Conservation (phyloP, 2,329 filamentous ascomycete genomes). For the Colletotrichum liriopes region DNA sequence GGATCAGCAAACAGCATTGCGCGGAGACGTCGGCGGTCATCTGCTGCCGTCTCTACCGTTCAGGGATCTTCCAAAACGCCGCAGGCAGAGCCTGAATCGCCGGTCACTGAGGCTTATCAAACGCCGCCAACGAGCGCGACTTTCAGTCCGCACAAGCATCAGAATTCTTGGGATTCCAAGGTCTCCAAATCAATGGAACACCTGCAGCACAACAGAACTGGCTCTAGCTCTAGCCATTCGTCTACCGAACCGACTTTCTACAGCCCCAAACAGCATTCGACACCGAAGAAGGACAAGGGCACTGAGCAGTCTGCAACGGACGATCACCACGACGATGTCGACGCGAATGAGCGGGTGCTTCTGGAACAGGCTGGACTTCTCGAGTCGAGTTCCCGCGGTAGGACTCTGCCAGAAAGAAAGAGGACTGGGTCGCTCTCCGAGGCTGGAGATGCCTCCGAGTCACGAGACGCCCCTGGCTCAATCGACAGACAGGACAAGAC, state of each 20-base stretch:
- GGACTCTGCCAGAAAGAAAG: conserved; percentile 56
- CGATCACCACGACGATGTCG: conserved; percentile 64
- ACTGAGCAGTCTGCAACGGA: conserved; percentile 42
- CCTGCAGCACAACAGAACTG: conserved; percentile 48
- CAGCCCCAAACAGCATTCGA: conserved; percentile 42
- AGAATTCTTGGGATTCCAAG: conserved; percentile 60
- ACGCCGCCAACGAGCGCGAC: conserved; percentile 63
- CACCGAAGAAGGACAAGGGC: conserved; percentile 22
- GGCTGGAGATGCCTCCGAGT: conserved; percentile 58
- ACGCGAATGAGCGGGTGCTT: conserved; percentile 78
- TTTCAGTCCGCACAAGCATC: conserved; percentile 54
- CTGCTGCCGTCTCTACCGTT: conserved; percentile 34
- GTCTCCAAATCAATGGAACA: conserved; percentile 43
- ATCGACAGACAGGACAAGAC: conserved; percentile 70
- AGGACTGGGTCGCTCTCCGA: conserved; percentile 58
- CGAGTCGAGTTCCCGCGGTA: conserved; percentile 59
- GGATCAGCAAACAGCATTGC: conserved; percentile 24
- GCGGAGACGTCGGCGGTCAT: conserved; percentile 37
- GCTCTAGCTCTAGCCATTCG: conserved; percentile 57
- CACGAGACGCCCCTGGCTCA: conserved; percentile 47
- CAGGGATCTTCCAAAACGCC: conserved; percentile 38
- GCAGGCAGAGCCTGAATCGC: conserved; percentile 55
- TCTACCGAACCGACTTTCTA: conserved; percentile 45
- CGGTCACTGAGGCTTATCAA: conserved; percentile 63
- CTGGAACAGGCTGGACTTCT: conserved; percentile 78